Evolutionary conservation across 768 basidiomycete species (phyloP), one percentile per base, ranked within the genome.

Genomic region (Serpula lacrymans): DNA sequence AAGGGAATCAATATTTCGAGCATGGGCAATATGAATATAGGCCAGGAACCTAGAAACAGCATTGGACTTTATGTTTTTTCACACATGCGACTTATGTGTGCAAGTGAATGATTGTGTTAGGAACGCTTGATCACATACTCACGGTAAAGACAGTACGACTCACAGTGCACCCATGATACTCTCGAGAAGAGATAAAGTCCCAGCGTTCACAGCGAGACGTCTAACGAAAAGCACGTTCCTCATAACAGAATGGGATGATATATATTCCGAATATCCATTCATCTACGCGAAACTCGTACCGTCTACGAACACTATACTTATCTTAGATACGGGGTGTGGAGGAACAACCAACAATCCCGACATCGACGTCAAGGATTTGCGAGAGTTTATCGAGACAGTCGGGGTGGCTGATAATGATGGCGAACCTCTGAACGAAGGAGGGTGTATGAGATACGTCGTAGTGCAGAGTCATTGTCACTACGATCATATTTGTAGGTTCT

Each of bases 241-340:
- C 21, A 64, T 77, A 59, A 64, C 64, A 39, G 77, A 80, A 54
- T 66, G 67, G 58, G 57, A 75, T 37, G 77, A 78, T 45, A 54
- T 72, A 22, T 79, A 68, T 54, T 58, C 58, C 12, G 77, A 80
- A 50, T 68, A 69, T 38, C 75, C 77, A 3, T 70, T 74, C 55
- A 78, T 80, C 45, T 79, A 77, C 50, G 73, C 62, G 42, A 78
- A 74, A 49, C 39, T 70, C 30, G 47, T 71, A 7, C 61, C 65
- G 22, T 47, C 51, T 8, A 60, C 65, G 4, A 56, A 57, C 18
- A 70, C 71, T 2, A 56, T 78, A 37, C 58, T 81, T 8, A 47
- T 79, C 25, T 57, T 78, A 32, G 78, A 80, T 51, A 77, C 74
- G 12, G 78, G 77, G 26, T 78, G 75, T 26, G 76, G 77, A 14